Conservation (phyloP, 345 rosid species). For the Citrus trifoliata region DNA sequence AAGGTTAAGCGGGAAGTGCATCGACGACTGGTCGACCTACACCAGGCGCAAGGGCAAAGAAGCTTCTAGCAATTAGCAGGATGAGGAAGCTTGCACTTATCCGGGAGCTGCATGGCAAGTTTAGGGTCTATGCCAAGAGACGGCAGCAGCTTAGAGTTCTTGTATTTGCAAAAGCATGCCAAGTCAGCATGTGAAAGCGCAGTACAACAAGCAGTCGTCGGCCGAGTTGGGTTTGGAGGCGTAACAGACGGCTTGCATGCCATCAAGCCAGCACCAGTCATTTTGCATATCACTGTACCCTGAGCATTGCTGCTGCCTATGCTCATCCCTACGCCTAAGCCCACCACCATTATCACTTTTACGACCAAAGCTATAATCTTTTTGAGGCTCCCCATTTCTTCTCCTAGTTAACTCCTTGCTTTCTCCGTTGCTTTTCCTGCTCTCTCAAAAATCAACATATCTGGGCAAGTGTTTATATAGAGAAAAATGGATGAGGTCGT, state of each 20-base stretch:
- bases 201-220: slow-evolving; percentile 37
- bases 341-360: not conserved
- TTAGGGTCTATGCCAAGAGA: slow-evolving; percentile 54
- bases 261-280: slow-evolving; percentile 30
- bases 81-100: slow-evolving; percentile 43
- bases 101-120: slow-evolving; percentile 56
- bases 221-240: slow-evolving; percentile 40
- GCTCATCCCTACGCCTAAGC: not conserved
- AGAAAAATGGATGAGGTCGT: not conserved
- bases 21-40: no score
- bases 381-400: slow-evolving; percentile 15
- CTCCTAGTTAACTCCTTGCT: not conserved
- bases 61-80: slow-evolving; percentile 30
- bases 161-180: slow-evolving; percentile 51
- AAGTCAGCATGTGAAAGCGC: slow-evolving; percentile 42
- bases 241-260: slow-evolving; percentile 48
- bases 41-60: no score
- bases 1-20: no score
- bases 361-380: not conserved
- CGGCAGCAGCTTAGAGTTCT: slow-evolving; percentile 46
- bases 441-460: not conserved
- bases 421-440: not conserved
- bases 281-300: slow-evolving; percentile 37
- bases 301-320: slow-evolving; percentile 21
- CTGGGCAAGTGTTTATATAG: not conserved